Conservation (phyloP, 495 filamentous ascomycete genomes). For the Hypoxylon intermedium region DNA sequence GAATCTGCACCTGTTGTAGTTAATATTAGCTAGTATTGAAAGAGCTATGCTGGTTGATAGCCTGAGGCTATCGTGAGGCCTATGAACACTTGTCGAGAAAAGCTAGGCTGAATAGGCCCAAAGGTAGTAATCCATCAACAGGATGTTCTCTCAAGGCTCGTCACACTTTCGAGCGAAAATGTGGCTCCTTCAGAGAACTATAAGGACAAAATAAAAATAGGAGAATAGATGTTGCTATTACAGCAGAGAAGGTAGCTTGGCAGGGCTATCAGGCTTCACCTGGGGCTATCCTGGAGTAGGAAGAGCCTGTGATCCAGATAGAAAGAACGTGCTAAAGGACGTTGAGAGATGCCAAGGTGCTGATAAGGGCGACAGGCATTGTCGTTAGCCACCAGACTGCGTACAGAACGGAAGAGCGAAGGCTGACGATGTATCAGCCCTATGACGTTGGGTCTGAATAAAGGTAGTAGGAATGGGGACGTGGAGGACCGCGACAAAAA, state of each 20-base stretch:
- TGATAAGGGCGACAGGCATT: constrained; percentile 6
- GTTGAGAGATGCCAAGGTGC: constrained; percentile 7
- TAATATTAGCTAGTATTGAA: constrained; percentile 11
- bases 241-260: not conserved
- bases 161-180: constrained; percentile 35
- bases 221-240: constrained; percentile 1
- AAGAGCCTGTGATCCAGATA: not conserved
- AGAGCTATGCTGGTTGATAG: not conserved
- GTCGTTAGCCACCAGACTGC: not conserved
- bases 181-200: constrained; percentile 30
- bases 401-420: not conserved
- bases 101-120: constrained; percentile 1
- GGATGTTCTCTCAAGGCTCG: constrained; percentile 32
- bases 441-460: no score
- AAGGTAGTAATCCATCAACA: not conserved
- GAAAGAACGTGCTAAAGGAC: not conserved
- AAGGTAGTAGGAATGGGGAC: no score
- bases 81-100: constrained; percentile 30
- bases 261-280: not conserved
- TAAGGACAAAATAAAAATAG: not conserved
- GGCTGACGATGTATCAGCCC: no score
- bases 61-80: not conserved
- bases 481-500: no score
- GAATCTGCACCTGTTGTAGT: constrained; percentile 7
- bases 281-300: constrained; percentile 4